Evolutionary conservation across 345 rosid species (phyloP), one percentile per base, ranked within the genome.

Genomic region (Melaleuca alternifolia): DNA sequence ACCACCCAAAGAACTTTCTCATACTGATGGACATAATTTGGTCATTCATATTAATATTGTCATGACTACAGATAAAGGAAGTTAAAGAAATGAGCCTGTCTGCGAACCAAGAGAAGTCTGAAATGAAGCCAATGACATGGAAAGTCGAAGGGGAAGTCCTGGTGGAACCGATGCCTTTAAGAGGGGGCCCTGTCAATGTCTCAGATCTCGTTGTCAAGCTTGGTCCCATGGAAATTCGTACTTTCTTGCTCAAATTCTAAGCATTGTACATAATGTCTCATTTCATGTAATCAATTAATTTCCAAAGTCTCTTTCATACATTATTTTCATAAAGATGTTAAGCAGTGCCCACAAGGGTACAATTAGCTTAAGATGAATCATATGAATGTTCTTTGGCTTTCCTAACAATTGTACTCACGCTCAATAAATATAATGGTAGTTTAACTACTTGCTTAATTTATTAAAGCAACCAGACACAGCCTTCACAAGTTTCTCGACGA

Each of bases 171-270:
- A 52, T 89, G 44, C 86, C 92, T 1, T 52, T 89, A 53, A 92
- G 90, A 91, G 97, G 98, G 7, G 94, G 95, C 9, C 92, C 93
- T 20, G 86, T 95, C 11, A 91, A 90, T 65, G 51, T 18, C 10
- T 92, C 93, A 5, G 88, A 88, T 53, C 92, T 93, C 28, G 76
- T 90, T n/a, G 93, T 95, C 6, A 95, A 95, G 93, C 93, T 95
- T n/a, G 95, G 90, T 71, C 97, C 96, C 28, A 94, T 95, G 98
- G 95, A 94, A 87, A 94, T 95, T 84, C 94, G 97, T 61, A 93
- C 97, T 76, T 93, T 94, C 90, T 52, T 94, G 89, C 85, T 94
- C 82, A 87, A 83, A 24, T 92, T 93, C 89, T 89, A 84, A 87
- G 46, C 50, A 59, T 26, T n/a, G 50, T 53, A 6, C 5, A 10